These are phyloP conservation scores for Hygrocybe punicea DNA, from an alignment of 768 basidiomycete species.

Conservation along the genomic window DNA sequence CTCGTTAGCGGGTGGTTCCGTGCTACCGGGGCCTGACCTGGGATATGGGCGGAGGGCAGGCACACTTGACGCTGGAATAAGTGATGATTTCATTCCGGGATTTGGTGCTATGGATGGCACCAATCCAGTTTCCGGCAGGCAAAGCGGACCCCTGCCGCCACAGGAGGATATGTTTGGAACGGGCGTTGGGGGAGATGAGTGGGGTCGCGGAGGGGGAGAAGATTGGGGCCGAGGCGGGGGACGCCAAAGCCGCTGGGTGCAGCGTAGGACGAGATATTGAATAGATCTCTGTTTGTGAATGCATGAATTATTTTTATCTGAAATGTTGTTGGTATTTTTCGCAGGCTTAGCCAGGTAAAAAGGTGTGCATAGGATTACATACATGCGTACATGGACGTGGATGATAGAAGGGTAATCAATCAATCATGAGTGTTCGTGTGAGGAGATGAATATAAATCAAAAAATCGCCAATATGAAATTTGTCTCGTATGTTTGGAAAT, in stretches of 20 bases:
- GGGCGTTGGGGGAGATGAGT: constrained; percentile 16
- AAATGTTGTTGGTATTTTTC: too few relatives aligned
- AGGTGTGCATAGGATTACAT: neutral
- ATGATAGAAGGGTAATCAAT: neutral
- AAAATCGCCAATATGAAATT: too few relatives aligned
- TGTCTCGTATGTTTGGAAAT: too few relatives aligned
- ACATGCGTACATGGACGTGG: neutral
- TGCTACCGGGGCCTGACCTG: constrained; percentile 4
- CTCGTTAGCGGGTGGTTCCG: constrained; percentile 17
- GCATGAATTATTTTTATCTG: too few relatives aligned
- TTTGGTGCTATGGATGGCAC: constrained; percentile 34
- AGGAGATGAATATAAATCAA: neutral
- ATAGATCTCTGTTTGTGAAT: too few relatives aligned
- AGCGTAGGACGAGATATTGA: constrained; percentile 21
- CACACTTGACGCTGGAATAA: constrained; percentile 28
- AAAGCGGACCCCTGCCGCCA: constrained; percentile 31
- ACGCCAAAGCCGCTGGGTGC: constrained; percentile 31
- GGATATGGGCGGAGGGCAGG: constrained; percentile 24
- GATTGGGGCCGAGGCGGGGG: constrained; percentile 28
- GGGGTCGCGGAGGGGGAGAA: constrained; percentile 27
- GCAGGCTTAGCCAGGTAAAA: too few relatives aligned
- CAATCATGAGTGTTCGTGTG: neutral
- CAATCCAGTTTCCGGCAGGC: constrained; percentile 19
- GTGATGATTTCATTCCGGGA: constrained; percentile 65
- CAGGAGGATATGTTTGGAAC: constrained; percentile 20